Evolutionary conservation across 495 filamentous ascomycete species (phyloP).

Genomic region (Penicillium egyptiacum): DNA sequence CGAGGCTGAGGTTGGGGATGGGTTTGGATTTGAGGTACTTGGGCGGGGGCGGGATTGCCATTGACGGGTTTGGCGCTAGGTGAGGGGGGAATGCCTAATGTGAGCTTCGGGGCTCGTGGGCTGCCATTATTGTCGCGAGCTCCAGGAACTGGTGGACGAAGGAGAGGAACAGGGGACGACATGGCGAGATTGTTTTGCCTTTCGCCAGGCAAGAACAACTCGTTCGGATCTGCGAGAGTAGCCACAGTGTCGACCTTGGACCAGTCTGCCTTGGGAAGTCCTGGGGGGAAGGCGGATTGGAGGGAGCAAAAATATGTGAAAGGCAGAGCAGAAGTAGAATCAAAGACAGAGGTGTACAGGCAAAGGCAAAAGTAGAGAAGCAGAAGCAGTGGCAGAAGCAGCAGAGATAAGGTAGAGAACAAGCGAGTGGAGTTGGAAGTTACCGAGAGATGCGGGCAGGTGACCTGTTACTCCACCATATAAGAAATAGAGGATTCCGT

Average conservation of each 20-base stretch:
- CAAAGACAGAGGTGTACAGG: background rate
- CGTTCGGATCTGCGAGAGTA: conserved; percentile 47
- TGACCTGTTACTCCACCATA: conserved; percentile 22
- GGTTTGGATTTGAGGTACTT: conserved; percentile 18
- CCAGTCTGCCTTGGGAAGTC: conserved; percentile 22
- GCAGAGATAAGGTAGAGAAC: conserved; percentile 10
- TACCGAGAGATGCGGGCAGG: conserved; percentile 21
- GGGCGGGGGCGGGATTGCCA: conserved; percentile 33
- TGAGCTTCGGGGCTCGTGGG: conserved; percentile 71
- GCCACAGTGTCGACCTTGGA: conserved; percentile 40
- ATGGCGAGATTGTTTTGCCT: conserved; percentile 61
- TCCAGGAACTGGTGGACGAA: conserved; percentile 81
- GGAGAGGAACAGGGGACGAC: conserved; percentile 77
- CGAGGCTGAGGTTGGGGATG: conserved; percentile 34
- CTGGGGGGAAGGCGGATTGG: conserved; percentile 12
- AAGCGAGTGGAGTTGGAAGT: conserved; percentile 13
- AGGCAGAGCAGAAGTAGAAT: background rate
- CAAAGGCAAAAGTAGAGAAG: background rate
- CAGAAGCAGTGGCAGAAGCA: conserved; percentile 1
- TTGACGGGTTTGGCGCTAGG: conserved; percentile 70
- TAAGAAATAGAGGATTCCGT: background rate
- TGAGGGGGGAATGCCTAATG: conserved; percentile 83
- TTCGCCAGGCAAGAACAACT: conserved; percentile 50
- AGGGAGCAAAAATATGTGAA: background rate
- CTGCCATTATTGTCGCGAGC: conserved; percentile 57